Base-by-base conservation (phyloP, 2,329 filamentous ascomycete genomes). In the Aspergillus terreus region DNA sequence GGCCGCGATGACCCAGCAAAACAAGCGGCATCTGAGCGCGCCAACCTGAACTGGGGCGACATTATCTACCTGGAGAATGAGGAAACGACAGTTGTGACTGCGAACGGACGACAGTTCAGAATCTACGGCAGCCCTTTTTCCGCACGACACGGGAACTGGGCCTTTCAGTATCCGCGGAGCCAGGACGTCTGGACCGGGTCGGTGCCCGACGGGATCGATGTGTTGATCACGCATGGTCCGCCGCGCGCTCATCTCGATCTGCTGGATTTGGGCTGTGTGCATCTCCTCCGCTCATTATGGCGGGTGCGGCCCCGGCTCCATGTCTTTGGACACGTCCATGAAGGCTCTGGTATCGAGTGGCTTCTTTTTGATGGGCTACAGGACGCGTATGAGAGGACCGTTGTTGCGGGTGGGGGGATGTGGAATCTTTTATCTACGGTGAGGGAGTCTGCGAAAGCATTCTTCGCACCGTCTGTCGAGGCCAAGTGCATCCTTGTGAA, bases 261-360 rank as follows among this genome's bases (percentile, higher is more conserved):
- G 12, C 61, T 60, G 0, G 57, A 63, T 2, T 69, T 89, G 27
- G 90, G 87, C 46, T 90, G 86, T 59, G 76, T 81, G 36, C 76
- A 81, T 53, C 76, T 95, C 11, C 76, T 90, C 9, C 69, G 74
- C 6, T 86, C 90, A 61, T 68, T 89, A 6, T 87, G 85, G 82
- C 78, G 84, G 12, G 82, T 88, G n/a, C 83, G 80, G 58, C 89
- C 88, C 0, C 76, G 73, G n/a, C 71, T 92, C n/a, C 88, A 92
- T 70, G 78, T 92, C 15, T 92, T 91, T 66, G 89, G 88, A 2
- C 89, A 94, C 71, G 78, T 91, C 7, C 89, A 94, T 74, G 86
- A 41, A 47, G 46, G 36, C n/a, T 15, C 46, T 30, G 60, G 60
- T 2, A 55, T 44, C 3, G 57, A 60, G 0, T 56, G n/a, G 51